A percentile compares a stretch with the other conserved stretches of the same genome.
phyloP scores from a whole-genome alignment of 345 rosid species.

The Pistacia vera region DNA sequence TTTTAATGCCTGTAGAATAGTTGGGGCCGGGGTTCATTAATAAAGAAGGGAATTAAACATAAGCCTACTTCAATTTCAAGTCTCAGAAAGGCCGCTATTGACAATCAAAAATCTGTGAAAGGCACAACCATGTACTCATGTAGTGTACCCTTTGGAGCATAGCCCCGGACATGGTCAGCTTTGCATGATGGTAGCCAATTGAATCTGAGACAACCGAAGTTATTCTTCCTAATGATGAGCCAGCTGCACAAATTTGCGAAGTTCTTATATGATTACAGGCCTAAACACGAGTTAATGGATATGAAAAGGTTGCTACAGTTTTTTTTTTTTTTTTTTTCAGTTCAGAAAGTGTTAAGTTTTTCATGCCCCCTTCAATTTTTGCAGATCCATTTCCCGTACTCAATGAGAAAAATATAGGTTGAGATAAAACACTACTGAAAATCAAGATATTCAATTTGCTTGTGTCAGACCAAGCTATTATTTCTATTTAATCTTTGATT shows the following conservation, averaged over 20 bases:
- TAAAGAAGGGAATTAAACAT: slow-evolving; percentile 47
- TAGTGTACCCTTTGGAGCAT: slow-evolving; percentile 60
- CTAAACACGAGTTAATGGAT: neutral
- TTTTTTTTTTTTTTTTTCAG: neutral
- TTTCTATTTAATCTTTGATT: neutral
- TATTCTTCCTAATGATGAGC: neutral
- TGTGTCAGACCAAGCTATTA: neutral
- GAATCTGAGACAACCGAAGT: slow-evolving; percentile 8
- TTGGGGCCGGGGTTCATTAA: slow-evolving; percentile 70
- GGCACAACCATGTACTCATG: slow-evolving; percentile 57
- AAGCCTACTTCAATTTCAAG: slow-evolving; percentile 31
- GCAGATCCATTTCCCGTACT: neutral
- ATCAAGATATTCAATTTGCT: neutral
- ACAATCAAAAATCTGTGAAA: slow-evolving; percentile 61
- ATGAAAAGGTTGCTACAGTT: neutral
- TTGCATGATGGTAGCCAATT: slow-evolving; percentile 47
- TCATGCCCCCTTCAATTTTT: neutral
- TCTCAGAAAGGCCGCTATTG: slow-evolving; percentile 55
- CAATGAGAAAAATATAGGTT: slow-evolving; percentile 13
- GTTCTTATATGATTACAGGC: slow-evolving; percentile 10
- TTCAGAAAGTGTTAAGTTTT: slow-evolving; percentile 5
- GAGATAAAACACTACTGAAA: neutral
- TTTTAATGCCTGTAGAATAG: slow-evolving; percentile 52
- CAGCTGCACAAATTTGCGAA: slow-evolving; percentile 5
- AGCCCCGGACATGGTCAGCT: slow-evolving; percentile 73